Evolutionary conservation across 441 rosid species (phyloP).

Genomic region (Eutrema salsugineum): DNA sequence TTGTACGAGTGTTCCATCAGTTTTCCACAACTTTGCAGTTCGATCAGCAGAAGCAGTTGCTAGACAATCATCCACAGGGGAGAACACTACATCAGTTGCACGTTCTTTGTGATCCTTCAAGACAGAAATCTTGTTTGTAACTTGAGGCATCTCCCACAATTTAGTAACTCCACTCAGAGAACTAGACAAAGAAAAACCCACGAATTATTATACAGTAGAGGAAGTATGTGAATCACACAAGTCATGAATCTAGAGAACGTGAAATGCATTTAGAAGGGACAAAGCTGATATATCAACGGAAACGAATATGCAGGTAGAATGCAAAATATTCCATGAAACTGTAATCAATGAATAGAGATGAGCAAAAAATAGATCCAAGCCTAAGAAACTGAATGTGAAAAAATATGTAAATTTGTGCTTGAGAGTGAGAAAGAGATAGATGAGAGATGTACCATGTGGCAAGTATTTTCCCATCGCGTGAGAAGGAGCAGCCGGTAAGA

Average conservation of each 20-base stretch:
- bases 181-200: conserved; percentile 38
- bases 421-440: not conserved
- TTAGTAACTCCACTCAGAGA: conserved; percentile 82
- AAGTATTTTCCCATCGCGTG: conserved; percentile 63
- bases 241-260: not conserved
- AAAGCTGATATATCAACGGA: not conserved
- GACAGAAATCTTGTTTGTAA: conserved; percentile 49
- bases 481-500: conserved; percentile 86
- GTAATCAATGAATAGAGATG: not conserved
- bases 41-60: conserved; percentile 98
- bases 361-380: not conserved
- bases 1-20: conserved; percentile 70
- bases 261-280: not conserved
- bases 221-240: conserved; percentile 18
- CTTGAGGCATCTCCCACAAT: conserved; percentile 82
- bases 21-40: conserved; percentile 83
- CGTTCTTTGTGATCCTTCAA: conserved; percentile 91
- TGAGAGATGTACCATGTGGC: conserved; percentile 61
- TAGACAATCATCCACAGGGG: conserved; percentile 58
- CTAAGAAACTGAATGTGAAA: not conserved
- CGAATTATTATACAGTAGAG: conserved; percentile 18
- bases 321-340: not conserved
- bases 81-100: conserved; percentile 86
- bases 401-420: not conserved
- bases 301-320: not conserved